Conservation (phyloP, 2,329 filamentous ascomycete genomes). For the Fusarium euwallaceae region DNA sequence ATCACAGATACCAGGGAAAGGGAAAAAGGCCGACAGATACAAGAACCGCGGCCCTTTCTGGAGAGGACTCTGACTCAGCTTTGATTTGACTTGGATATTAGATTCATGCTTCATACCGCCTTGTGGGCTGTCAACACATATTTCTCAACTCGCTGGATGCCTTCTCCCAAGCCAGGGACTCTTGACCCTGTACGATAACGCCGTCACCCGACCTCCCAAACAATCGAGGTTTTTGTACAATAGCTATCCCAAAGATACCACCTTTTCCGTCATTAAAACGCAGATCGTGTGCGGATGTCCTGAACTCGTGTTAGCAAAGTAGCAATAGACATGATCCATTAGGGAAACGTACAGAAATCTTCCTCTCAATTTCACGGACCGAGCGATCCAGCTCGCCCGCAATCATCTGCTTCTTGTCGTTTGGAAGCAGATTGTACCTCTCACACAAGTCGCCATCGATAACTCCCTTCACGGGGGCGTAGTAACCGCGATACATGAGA, state of each 20-base stretch:
- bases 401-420: conserved; percentile 95
- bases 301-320: conserved; percentile 49
- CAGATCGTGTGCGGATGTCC: conserved; percentile 71
- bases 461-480: conserved; percentile 94
- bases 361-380: conserved; percentile 93
- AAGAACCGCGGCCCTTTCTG: conserved; percentile 51
- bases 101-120: conserved; percentile 48
- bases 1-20: conserved; percentile 35
- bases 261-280: conserved; percentile 60
- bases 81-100: conserved; percentile 41
- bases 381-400: conserved; percentile 92
- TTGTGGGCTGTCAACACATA: conserved; percentile 39
- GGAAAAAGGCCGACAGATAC: conserved; percentile 46
- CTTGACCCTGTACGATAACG: conserved; percentile 49
- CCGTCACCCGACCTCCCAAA: conserved; percentile 42
- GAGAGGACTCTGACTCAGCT: conserved; percentile 45
- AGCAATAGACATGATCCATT: neutral
- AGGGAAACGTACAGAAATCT: conserved; percentile 76
- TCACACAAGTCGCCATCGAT: conserved; percentile 98
- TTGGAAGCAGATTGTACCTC: conserved; percentile 84
- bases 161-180: conserved; percentile 43
- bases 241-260: conserved; percentile 44
- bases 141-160: conserved; percentile 42
- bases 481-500: conserved; percentile 95
- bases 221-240: conserved; percentile 46